phyloP scores from a whole-genome alignment of 441 rosid species.

The Rhodomyrtus psidioides region DNA sequence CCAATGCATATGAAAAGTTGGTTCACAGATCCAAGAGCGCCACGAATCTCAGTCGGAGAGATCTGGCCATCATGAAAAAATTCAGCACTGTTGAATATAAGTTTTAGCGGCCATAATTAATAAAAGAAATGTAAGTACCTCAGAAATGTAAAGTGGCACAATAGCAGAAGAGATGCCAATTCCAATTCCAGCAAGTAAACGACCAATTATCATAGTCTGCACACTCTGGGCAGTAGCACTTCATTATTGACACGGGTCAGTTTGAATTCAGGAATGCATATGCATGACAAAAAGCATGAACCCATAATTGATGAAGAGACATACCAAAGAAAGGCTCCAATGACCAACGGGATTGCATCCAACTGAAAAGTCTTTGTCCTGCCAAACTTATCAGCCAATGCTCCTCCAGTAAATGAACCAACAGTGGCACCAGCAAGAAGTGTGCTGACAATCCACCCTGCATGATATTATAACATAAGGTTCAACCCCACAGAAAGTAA shows the following conservation, averaged over 20 bases:
- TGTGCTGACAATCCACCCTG: slow-evolving; percentile 97
- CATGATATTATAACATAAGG: slow-evolving; percentile 6
- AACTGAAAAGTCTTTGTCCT: slow-evolving; percentile 83
- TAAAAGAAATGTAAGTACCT: slow-evolving; percentile 33
- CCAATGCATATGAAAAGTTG: slow-evolving; percentile 96
- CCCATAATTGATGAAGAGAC: slow-evolving; percentile 2
- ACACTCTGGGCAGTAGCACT: slow-evolving; percentile 90
- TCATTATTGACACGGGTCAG: neutral
- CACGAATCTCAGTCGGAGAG: slow-evolving; percentile 99
- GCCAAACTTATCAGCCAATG: slow-evolving; percentile 94
- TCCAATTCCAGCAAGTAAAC: slow-evolving; percentile 94
- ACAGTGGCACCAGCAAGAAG: slow-evolving; percentile 94
- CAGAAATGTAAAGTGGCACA: slow-evolving; percentile 97
- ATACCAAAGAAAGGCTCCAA: slow-evolving; percentile 86
- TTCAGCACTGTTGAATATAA: neutral
- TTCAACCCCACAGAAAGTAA: neutral
- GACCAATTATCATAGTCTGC: slow-evolving; percentile 92
- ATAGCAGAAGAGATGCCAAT: slow-evolving; percentile 95
- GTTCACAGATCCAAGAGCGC: slow-evolving; percentile 92
- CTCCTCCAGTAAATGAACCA: slow-evolving; percentile 95
- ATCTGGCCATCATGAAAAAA: slow-evolving; percentile 38
- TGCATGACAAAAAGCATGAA: neutral
- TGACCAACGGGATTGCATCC: slow-evolving; percentile 85
- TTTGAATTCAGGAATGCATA: neutral
- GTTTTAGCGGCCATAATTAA: neutral